Evolutionary conservation across 1,139 yeast genomes (phyloP).

Genomic region (Candida albicans): DNA sequence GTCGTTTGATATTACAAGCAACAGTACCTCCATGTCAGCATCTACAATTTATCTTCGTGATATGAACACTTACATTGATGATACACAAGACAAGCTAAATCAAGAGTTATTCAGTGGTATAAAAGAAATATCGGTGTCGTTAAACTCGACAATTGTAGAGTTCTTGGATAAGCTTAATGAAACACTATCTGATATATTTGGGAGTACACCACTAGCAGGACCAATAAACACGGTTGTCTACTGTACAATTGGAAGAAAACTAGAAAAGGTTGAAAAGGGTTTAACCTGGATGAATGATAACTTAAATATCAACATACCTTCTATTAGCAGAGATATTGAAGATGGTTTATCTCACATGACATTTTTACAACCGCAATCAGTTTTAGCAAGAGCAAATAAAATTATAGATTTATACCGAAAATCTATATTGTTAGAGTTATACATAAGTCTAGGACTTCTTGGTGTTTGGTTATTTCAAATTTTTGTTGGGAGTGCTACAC

Average conservation of each 20-base stretch:
- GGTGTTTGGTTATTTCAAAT: slow-evolving; percentile 51
- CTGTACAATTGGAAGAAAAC: slow-evolving; percentile 76
- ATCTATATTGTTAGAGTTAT: slow-evolving; percentile 44
- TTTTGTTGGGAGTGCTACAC: slow-evolving; percentile 30
- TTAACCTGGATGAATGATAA: slow-evolving; percentile 75
- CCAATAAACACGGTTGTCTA: slow-evolving; percentile 69
- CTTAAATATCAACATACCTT: slow-evolving; percentile 61
- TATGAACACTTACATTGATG: slow-evolving; percentile 25
- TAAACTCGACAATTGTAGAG: slow-evolving; percentile 52
- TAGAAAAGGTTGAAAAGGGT: slow-evolving; percentile 65
- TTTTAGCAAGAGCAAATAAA: slow-evolving; percentile 16
- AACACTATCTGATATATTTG: slow-evolving; percentile 49
- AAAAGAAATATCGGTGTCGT: slow-evolving; percentile 43
- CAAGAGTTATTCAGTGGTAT: slow-evolving; percentile 68
- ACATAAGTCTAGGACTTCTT: slow-evolving; percentile 43
- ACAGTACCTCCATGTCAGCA: not conserved
- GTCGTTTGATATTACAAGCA: not conserved
- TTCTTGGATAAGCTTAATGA: slow-evolving; percentile 29
- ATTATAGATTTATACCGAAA: slow-evolving; percentile 31
- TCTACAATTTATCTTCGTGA: slow-evolving; percentile 18
- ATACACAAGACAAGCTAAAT: slow-evolving; percentile 50
- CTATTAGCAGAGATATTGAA: slow-evolving; percentile 8
- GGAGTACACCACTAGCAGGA: slow-evolving; percentile 61
- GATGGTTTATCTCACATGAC: slow-evolving; percentile 9
- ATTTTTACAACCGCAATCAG: slow-evolving; percentile 8